phyloP scores from a whole-genome alignment of 2,329 filamentous ascomycete species.

The Hypoxylon sp. region DNA sequence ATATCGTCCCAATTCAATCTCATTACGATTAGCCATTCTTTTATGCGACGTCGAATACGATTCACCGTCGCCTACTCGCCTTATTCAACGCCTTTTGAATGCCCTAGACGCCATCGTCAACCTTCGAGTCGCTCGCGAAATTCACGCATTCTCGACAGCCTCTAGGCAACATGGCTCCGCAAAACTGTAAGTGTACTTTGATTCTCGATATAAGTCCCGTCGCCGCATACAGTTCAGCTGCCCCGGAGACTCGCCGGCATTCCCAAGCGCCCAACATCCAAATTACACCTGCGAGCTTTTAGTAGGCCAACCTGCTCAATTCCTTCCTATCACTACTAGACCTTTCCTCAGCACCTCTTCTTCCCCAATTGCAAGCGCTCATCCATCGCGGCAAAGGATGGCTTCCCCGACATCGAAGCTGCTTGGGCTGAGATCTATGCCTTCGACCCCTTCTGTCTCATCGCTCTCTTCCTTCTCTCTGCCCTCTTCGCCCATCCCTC shows the following conservation, averaged over 20 bases:
- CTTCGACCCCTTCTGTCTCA: too few relatives aligned
- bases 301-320: not conserved
- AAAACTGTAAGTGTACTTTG: slow-evolving; percentile 40
- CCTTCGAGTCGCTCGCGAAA: not conserved
- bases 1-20: too few relatives aligned
- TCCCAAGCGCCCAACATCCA: not conserved
- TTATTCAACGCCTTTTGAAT: not conserved
- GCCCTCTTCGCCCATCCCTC: too few relatives aligned
- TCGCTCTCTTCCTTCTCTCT: too few relatives aligned
- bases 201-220: not conserved
- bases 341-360: too few relatives aligned
- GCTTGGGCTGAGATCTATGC: not conserved
- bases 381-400: not conserved
- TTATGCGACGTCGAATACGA: not conserved
- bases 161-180: slow-evolving; percentile 40
- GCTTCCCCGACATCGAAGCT: not conserved
- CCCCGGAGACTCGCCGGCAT: not conserved
- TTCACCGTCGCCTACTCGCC: not conserved
- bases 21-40: too few relatives aligned
- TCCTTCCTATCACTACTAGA: not conserved
- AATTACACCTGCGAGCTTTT: not conserved
- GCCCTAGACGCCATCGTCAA: not conserved
- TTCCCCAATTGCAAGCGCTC: too few relatives aligned
- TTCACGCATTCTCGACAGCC: not conserved
- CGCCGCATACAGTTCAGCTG: not conserved